Base-by-base conservation (phyloP, 352 stramenopile species). In the Phytophthora tentaculata region DNA sequence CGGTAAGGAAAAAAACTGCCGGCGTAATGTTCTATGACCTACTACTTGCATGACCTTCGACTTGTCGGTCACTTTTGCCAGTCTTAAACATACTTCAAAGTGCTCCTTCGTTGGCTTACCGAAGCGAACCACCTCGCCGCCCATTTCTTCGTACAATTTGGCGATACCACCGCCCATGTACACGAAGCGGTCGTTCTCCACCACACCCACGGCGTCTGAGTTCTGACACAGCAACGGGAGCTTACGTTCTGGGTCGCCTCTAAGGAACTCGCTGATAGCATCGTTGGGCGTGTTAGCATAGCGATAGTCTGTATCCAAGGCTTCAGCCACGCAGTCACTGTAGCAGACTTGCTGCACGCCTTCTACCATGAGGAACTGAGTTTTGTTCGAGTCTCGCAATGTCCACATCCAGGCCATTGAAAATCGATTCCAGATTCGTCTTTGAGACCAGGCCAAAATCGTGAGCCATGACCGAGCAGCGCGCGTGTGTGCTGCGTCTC, bases 221-320 rank as follows among this genome's bases (percentile, higher is more conserved):
- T 97, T 96, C 10, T 82, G 89, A 71, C 89, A 97, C 50, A 96
- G 39, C 75, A 97, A 83, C 4, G 87, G 88, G 17, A 97, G 65
- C 4, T 84, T 67, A 26, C 76, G 76, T 45, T 81, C 61, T 13
- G 78, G 28, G 16, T 86, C 88, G 17, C 61, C 19, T 22, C 82
- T 51, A 13, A 97, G 59, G 49, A 89, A 90, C 4, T 64, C 55
- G 44, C 57, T 50, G 28, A 89, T 77, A 28, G 67, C 56, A 3
- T 64, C 64, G 54, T 81, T 77, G 23, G 80, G 53, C 9, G 76
- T 44, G 13, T 82, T 80, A 0, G 80, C 83, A 44, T 71, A 58
- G 51, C 81, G 73, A 54, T 76, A 86, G 22, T 83, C 73, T 17
- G 81, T 81, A n/a, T 64, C 17, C 29, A 77, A 53, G 14, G 70